A percentile compares a stretch with the other conserved stretches of the same genome.
Conservation (phyloP, 192 early-diverging fungal species). For the Backusella circina region DNA sequence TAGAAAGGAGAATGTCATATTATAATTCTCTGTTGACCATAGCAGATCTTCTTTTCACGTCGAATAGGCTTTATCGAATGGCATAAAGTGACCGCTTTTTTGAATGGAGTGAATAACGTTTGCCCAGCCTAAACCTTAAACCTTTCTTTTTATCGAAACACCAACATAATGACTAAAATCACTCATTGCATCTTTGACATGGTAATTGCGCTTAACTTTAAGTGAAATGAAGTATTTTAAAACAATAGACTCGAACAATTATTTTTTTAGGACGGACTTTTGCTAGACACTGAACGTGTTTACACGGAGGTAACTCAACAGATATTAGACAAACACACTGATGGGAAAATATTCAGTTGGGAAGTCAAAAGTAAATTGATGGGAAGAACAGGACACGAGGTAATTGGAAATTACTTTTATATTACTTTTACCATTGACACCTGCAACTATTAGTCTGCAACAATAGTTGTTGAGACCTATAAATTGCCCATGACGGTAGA, state of each 20-base stretch:
- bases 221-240: background rate
- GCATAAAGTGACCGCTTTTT: background rate
- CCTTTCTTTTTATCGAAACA: background rate
- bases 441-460: slow-evolving; percentile 34
- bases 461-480: slow-evolving; percentile 67
- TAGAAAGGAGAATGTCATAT: no score
- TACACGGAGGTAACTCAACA: slow-evolving; percentile 84
- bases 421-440: background rate
- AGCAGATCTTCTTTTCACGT: no score
- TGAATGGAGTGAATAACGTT: no score
- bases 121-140: background rate
- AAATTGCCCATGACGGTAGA: slow-evolving; percentile 71
- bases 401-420: slow-evolving; percentile 14
- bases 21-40: no score
- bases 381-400: slow-evolving; percentile 59
- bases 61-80: no score
- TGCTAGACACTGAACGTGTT: slow-evolving; percentile 84
- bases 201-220: slow-evolving; percentile 22
- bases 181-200: slow-evolving; percentile 78
- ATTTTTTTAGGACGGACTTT: slow-evolving; percentile 56
- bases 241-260: background rate
- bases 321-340: slow-evolving; percentile 70
- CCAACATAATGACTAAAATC: slow-evolving; percentile 31
- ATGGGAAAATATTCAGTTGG: slow-evolving; percentile 55
- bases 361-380: slow-evolving; percentile 73